These are phyloP conservation scores for Alternaria sp. DNA, from an alignment of 2,329 filamentous ascomycete species.

Conservation along the genomic window DNA sequence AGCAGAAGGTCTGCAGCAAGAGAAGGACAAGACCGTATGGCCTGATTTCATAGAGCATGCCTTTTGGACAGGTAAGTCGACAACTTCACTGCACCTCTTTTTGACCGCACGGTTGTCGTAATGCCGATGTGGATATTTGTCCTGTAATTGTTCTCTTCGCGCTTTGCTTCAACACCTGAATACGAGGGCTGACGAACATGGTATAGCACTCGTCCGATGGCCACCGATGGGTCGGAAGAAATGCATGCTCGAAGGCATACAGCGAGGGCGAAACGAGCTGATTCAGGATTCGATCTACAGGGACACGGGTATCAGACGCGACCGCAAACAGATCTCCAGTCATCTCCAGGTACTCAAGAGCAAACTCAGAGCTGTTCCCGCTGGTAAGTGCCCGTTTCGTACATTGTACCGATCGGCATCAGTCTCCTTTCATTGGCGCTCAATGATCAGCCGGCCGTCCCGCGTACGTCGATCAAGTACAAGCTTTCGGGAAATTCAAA, in stretches of 20 bases:
- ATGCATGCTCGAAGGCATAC: slow-evolving; percentile 58
- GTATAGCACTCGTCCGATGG: slow-evolving; percentile 56
- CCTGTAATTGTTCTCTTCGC: neutral
- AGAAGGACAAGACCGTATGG: slow-evolving; percentile 54
- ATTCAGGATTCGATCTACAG: slow-evolving; percentile 66
- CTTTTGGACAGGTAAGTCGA: slow-evolving; percentile 57
- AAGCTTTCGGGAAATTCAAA: neutral
- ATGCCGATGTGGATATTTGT: neutral
- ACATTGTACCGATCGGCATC: neutral
- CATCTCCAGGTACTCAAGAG: slow-evolving; percentile 70
- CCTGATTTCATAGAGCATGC: slow-evolving; percentile 58
- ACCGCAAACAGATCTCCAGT: slow-evolving; percentile 69
- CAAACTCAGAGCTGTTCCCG: slow-evolving; percentile 61
- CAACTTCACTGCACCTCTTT: neutral
- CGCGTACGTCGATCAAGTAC: slow-evolving; percentile 4
- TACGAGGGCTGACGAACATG: neutral
- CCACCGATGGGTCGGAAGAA: slow-evolving; percentile 68
- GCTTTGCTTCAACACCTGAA: neutral
- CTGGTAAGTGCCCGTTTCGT: slow-evolving; percentile 55
- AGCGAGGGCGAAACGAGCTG: slow-evolving; percentile 68
- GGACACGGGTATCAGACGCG: slow-evolving; percentile 62
- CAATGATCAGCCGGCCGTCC: too few relatives aligned
- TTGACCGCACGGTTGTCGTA: neutral
- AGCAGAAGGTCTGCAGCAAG: slow-evolving; percentile 34
- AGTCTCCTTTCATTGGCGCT: neutral